Percentiles rank a stretch among this genome's conserved stretches.
Evolutionary conservation across 148 eudicot genomes (phyloP).

Genomic region (Rhododendron ovatum): DNA sequence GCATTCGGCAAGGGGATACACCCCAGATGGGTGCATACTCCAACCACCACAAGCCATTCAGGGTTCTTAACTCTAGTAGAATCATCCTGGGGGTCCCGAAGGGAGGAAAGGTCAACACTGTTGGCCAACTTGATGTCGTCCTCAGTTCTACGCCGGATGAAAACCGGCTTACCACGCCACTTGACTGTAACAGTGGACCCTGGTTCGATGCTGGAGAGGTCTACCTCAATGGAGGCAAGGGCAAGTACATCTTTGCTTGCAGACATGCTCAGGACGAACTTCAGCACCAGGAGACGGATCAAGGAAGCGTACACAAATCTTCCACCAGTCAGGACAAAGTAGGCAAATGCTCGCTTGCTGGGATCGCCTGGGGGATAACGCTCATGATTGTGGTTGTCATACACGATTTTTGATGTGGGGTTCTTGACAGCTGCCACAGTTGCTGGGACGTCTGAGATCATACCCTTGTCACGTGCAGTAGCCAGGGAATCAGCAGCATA

Average conservation of each 20-base stretch:
- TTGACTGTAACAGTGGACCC: slow-evolving; percentile 24
- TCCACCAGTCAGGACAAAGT: slow-evolving; percentile 30
- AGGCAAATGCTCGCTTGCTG: slow-evolving; percentile 28
- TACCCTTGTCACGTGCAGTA: slow-evolving; percentile 11
- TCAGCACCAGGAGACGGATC: slow-evolving; percentile 29
- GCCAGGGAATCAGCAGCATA: slow-evolving; percentile 20
- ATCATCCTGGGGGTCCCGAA: slow-evolving; percentile 30
- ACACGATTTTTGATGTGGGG: slow-evolving; percentile 25
- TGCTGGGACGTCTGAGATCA: slow-evolving; percentile 13
- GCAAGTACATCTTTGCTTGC: slow-evolving; percentile 34
- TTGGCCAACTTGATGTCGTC: slow-evolving; percentile 28
- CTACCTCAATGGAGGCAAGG: slow-evolving; percentile 30
- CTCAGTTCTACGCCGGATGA: slow-evolving; percentile 30
- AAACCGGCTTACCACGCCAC: slow-evolving; percentile 33
- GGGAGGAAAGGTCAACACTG: slow-evolving; percentile 21
- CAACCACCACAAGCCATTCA: slow-evolving; percentile 30
- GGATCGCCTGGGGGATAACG: slow-evolving; percentile 35
- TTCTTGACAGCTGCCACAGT: slow-evolving; percentile 29
- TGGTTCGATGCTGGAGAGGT: slow-evolving; percentile 30
- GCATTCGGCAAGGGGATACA: slow-evolving; percentile 33
- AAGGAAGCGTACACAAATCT: slow-evolving; percentile 32
- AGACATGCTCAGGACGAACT: slow-evolving; percentile 32
- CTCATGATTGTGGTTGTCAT: slow-evolving; percentile 28
- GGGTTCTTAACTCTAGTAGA: slow-evolving; percentile 28
- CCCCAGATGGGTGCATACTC: slow-evolving; percentile 31